A percentile compares a stretch with the other conserved stretches of the same genome.
Evolutionary conservation across 306 rosid species (phyloP).

Genomic region (Hippophae rhamnoides): DNA sequence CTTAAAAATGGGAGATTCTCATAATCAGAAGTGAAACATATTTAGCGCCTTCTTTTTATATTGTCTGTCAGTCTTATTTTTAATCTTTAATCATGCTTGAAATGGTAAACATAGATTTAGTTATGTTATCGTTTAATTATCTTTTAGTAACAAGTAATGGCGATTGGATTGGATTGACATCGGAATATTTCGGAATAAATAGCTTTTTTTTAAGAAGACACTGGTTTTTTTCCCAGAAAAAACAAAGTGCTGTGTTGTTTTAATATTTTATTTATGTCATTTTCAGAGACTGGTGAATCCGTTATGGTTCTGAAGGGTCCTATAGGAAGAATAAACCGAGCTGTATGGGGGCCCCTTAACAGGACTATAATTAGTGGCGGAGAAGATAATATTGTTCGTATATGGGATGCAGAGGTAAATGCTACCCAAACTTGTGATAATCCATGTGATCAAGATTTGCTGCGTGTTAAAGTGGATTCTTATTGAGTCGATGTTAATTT

Average conservation of each 20-base stretch:
- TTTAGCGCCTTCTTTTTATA: too few species aligned
- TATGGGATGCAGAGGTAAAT: constrained; percentile 88
- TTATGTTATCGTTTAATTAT: too few species aligned
- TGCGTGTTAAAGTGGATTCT: neutral
- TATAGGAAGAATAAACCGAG: constrained; percentile 87
- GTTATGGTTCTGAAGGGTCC: constrained; percentile 62
- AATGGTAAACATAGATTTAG: too few species aligned
- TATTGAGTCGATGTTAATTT: neutral
- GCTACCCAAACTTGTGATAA: neutral
- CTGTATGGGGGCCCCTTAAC: constrained; percentile 90
- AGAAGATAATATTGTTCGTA: constrained; percentile 73
- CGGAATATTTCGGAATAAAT: too few species aligned
- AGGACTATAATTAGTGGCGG: constrained; percentile 76
- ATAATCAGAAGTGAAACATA: too few species aligned
- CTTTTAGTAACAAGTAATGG: too few species aligned
- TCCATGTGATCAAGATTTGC: neutral
- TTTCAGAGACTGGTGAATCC: constrained; percentile 72
- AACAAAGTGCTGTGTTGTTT: neutral
- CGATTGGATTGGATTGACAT: too few species aligned
- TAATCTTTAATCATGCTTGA: too few species aligned
- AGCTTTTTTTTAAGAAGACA: too few species aligned
- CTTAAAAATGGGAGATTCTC: too few species aligned
- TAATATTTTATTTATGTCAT: neutral
- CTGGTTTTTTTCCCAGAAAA: too few species aligned
- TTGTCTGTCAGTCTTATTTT: too few species aligned